Conservation (phyloP, 2,329 filamentous ascomycete genomes). For the Lecanicillium sp. region DNA sequence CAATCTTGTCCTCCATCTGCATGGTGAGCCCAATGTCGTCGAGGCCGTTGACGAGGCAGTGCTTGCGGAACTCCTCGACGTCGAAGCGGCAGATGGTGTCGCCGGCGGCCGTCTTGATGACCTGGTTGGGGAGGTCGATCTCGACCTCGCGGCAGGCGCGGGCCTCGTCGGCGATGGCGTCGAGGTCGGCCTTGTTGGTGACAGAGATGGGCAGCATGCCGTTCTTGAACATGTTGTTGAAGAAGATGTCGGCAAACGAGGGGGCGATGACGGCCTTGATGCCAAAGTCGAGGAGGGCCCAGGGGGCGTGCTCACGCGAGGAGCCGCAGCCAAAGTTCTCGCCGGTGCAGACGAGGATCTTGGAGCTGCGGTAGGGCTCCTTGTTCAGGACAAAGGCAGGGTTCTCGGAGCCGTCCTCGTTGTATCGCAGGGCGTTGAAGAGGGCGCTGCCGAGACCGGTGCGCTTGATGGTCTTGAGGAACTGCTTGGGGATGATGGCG, state of each 20-base stretch:
- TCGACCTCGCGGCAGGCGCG: constrained; percentile 77
- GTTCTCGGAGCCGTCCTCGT: constrained; percentile 67
- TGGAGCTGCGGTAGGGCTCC: constrained; percentile 74
- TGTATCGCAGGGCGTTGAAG: constrained; percentile 79
- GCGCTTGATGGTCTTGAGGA: constrained; percentile 98
- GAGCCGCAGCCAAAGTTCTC: constrained; percentile 93
- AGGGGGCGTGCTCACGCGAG: constrained; percentile 91
- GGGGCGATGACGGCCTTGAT: constrained; percentile 91
- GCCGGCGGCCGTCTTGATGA: constrained; percentile 70
- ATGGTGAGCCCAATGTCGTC: constrained; percentile 95
- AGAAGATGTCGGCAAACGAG: constrained; percentile 75
- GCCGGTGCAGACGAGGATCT: constrained; percentile 88
- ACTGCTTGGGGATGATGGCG: constrained; percentile 98
- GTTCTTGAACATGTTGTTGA: constrained; percentile 99
- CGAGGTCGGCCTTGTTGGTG: constrained; percentile 57
- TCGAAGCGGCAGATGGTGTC: constrained; percentile 73
- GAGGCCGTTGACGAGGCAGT: constrained; percentile 87
- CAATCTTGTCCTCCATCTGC: constrained; percentile 85
- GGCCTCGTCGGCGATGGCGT: constrained; percentile 70
- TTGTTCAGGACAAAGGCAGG: constrained; percentile 84
- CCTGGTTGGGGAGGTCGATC: constrained; percentile 80
- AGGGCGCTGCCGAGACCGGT: constrained; percentile 84
- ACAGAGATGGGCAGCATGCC: constrained; percentile 90
- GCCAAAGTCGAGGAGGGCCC: constrained; percentile 94
- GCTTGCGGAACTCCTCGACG: constrained; percentile 88